phyloP scores from a whole-genome alignment of 225 moss, liverwort and hornwort genomes.

The Pseudoscleropodium purum region DNA sequence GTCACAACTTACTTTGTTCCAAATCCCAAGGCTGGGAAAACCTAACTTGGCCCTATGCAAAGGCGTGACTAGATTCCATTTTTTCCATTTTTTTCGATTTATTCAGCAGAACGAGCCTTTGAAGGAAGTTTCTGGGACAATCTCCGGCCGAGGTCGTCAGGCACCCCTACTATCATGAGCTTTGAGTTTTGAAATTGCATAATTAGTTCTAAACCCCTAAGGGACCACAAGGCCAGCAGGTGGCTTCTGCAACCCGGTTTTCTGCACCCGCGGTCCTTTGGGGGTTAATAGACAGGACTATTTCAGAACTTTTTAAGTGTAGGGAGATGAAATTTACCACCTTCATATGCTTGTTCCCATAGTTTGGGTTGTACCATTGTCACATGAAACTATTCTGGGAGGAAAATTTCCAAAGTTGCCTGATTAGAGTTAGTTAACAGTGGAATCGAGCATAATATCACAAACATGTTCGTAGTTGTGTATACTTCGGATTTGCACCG shows the following conservation, averaged over 20 bases:
- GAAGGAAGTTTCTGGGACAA: background rate
- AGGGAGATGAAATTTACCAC: background rate
- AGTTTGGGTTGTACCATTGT: background rate
- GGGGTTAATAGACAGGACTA: background rate
- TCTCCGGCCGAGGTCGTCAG: background rate
- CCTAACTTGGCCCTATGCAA: background rate
- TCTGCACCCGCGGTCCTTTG: too few species aligned
- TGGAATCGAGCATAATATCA: background rate
- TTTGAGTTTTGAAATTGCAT: background rate
- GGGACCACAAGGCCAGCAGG: too few species aligned
- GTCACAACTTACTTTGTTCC: slow-evolving; percentile 72
- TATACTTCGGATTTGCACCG: background rate
- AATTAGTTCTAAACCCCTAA: background rate
- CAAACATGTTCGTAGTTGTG: background rate
- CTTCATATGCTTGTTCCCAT: background rate
- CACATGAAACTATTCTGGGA: background rate
- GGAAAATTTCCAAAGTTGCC: background rate
- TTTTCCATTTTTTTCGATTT: background rate
- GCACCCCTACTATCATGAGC: background rate
- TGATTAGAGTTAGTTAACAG: background rate
- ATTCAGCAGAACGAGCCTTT: background rate
- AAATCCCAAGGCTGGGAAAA: slow-evolving; percentile 14
- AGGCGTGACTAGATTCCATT: background rate
- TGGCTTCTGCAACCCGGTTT: too few species aligned
- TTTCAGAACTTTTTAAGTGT: background rate